Evolutionary conservation across 805 yeast genomes (phyloP), one percentile per base, ranked within the genome.

Genomic region (Candida sphagnicola): DNA sequence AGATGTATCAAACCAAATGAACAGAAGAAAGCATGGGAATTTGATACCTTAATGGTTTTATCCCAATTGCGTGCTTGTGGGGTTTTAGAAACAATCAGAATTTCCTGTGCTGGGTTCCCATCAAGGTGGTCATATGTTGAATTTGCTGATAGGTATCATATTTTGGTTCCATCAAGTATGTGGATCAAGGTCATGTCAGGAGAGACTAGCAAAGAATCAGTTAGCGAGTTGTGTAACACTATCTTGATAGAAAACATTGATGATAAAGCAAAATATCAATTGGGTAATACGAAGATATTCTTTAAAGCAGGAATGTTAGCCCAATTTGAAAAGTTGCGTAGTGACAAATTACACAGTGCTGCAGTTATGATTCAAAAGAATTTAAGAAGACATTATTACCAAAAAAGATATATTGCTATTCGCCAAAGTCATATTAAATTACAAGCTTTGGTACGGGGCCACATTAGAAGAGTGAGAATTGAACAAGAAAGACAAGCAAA

Each of bases 1-100:
- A 83, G 99, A 59, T 91, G 99, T 72, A 91, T 93, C 58, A 91
- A 91, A 62, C 98, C 99, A 4, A 91, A 91, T 60, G 96, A 89
- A 54, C 82, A 80, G 47, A 91, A 93, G 62, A 82, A 79, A 44
- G 96, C 98, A 2, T 91, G 99, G 98, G 84, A 82, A 59, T 91
- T 91, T 62, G 95, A 89, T 55, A 88, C 95, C 12, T 75, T 89
- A 31, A 90, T 91, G 97, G 98, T 91, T 11, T 72, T 93, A 44
- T 83, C 95, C 4, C 99, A 91, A 63, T 74, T 91, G 46, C 78
- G 99, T 59, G 99, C 99, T 4, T 91, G 99, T 72, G 99, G 99
- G 83, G 98, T 91, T 34, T 72, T 91, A 50, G 99, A 93, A 60
- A 93, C 99, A 2, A 91, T 91, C 56, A 74, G 96, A 54, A 91